Evolutionary conservation across 176 grass and related monocot genomes (phyloP), one percentile per base, ranked within the genome.

Genomic region (Oryza coarctata): DNA sequence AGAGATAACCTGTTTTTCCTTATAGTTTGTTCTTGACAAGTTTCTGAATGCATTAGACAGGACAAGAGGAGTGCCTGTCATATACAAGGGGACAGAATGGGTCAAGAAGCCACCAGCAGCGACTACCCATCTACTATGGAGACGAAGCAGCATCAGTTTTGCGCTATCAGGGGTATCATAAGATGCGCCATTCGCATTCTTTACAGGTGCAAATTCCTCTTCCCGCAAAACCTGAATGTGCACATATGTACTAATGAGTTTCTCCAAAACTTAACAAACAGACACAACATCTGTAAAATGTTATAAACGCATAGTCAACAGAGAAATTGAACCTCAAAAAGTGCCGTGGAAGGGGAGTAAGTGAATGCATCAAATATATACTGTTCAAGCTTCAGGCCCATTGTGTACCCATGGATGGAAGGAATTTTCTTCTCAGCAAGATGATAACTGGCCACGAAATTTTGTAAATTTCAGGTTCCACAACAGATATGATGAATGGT

Each of bases 41-140:
- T 68, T 78, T 80, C 75, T 29, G 27, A 18, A 73, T 26, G 58
- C 25, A 1, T 2, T 58, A 4, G 63, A 12, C 26, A 34, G 55
- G 15, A 79, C 36, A 58, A 62, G 33, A 73, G 40, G 30, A 77
- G 61, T 92, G 94, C 96, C 96, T 74, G 96, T 99, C 84, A 99
- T 86, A 72, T 95, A 99, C 65, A 95, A 84, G n/a, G 96, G 96
- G 58, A 99, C 91, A 2, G 96, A 99, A 76, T 99, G 93, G 8
- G 93, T 99, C 68, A 99, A 86, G 84, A 95, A 99, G 45, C 96
- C 96, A 41, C 93, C 96, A 45, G 96, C 96, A 44, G 96, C 89
- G n/a, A 99, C 93, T 0, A 99, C 96, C 96, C 96, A 99, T 82
- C 96, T 92, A 79, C 93, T 99, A 34, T 99, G 96, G 73, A 99